Evolutionary conservation across 371 early-diverging fungal genomes (phyloP), one percentile per base, ranked within the genome.

Genomic region (Apophysomyces ossiformis): DNA sequence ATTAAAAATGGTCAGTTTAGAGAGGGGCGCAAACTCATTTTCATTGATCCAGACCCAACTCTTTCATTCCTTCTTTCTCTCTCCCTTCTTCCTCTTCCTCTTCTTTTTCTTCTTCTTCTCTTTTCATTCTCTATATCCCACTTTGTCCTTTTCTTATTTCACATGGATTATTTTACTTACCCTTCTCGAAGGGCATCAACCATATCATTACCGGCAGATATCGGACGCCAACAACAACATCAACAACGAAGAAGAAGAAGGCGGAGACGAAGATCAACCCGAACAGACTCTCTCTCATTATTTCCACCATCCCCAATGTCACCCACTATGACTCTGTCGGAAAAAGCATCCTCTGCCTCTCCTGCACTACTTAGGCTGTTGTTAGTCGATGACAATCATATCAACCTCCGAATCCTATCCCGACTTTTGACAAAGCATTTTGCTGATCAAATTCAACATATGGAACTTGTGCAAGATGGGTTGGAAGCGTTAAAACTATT

Each of bases 361-460:
- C 21, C 21, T 50, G 54, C 21, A 16, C n/a, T n/a, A 7, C 21
- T 18, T 50, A 32, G 54, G 7, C 21, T 50, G 16, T 44, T 86
- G 59, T 65, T 87, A 38, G 84, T 86, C n/a, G 89, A 89, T 62
- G 89, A 89, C 60, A 89, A 89, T 69, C 58, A 60, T 37, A 77
- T 89, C 74, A 85, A 86, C 64, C 78, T 83, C n/a, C 67, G 72
- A n/a, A 80, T 89, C 18, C 72, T 89, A 45, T 72, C 85, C 13
- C 80, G 81, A 32, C 67, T 84, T 11, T 75, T 89, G 56, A 73
- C 69, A 62, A 76, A 81, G 39, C 78, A 89, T 68, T 76, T 87
- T 66, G 65, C 82, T 0, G 76, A 79, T 68, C 68, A 69, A 15
- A 67, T 85, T 65, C 72, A 82, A 37, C 78, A 76, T 57, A 74